A percentile compares a stretch with the other conserved stretches of the same genome.
These are phyloP conservation scores for Gossypium laxum DNA, from an alignment of 441 rosid genomes.

Conservation along the genomic window DNA sequence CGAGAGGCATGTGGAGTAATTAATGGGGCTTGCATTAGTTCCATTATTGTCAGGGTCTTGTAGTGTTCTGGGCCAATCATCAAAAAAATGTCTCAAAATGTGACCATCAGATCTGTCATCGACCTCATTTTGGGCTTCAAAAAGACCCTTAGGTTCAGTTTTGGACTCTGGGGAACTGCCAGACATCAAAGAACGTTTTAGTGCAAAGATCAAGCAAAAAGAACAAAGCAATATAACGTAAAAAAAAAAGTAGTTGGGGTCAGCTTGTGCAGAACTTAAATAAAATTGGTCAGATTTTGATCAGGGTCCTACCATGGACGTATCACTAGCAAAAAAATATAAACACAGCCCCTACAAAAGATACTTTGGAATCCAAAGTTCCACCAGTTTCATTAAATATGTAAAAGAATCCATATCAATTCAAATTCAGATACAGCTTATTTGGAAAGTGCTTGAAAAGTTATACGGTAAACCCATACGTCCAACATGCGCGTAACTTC, in stretches of 20 bases:
- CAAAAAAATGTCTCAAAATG: slow-evolving; percentile 66
- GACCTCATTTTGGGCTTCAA: slow-evolving; percentile 33
- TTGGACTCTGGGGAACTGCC: slow-evolving; percentile 31
- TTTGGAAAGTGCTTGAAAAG: too few species aligned
- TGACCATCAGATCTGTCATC: slow-evolving; percentile 42
- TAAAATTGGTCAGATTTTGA: slow-evolving; percentile 29
- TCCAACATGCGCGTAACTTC: neutral
- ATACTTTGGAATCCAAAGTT: slow-evolving; percentile 13
- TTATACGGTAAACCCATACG: too few species aligned
- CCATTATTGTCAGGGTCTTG: slow-evolving; percentile 37
- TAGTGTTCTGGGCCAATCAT: slow-evolving; percentile 71
- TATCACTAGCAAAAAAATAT: neutral
- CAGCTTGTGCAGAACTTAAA: slow-evolving; percentile 38
- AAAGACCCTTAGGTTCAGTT: slow-evolving; percentile 31
- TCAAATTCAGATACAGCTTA: too few species aligned
- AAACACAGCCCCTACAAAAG: neutral
- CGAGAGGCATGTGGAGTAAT: slow-evolving; percentile 45
- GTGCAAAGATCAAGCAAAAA: neutral
- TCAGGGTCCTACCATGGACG: slow-evolving; percentile 35
- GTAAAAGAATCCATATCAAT: too few species aligned
- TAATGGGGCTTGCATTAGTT: slow-evolving; percentile 25
- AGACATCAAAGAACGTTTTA: slow-evolving; percentile 8
- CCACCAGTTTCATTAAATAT: neutral
- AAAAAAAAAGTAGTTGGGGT: slow-evolving; percentile 43
- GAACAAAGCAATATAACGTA: slow-evolving; percentile 11